Evolutionary conservation across 2,329 filamentous ascomycete species (phyloP), one percentile per base, ranked within the genome.

Genomic region (Claviceps sp.): DNA sequence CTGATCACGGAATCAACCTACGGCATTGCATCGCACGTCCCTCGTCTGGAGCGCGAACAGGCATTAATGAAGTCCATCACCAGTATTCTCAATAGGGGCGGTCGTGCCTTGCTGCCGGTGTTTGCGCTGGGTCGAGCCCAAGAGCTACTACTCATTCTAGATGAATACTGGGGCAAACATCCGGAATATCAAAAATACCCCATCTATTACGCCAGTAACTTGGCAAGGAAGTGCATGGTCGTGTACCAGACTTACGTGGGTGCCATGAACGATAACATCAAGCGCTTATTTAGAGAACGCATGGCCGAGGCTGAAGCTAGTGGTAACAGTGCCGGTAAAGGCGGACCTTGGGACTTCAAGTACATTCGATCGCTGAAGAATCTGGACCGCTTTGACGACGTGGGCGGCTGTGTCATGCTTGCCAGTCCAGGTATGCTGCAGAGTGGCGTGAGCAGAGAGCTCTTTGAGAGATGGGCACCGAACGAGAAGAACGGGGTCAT

Each of bases 251-350:
- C 93, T 1, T 98, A 97, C 62, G 88, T 97, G 47, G 88, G 90
- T 47, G 89, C 90, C 51, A 98, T 98, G 93, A 98, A 98, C 65
- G 91, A 97, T 63, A 97, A 96, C 61, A 97, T 98, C 73, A 96
- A 95, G 67, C 81, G 88, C 11, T 78, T 95, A n/a, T 96, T 96
- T 68, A 79, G 86, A 50, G 89, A 94, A 67, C 82, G 88, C 47
- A 94, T 95, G 81, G 88, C 88, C 4, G 88, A 95, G 65, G 87
- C 88, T 9, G 88, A 95, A 65, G 84, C 85, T 0, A 83, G 82
- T 37, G 86, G 87, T 8, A 86, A 89, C 58, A 78, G 77, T 2
- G 78, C 78, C 6, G 82, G 80, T 7, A 90, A 86, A 61, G 90
- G 87, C 38, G 86, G 86, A 0, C 93, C 93, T 0, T 98, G 93